Conservation (phyloP, 805 yeast species). For the Teunomyces kruisii region DNA sequence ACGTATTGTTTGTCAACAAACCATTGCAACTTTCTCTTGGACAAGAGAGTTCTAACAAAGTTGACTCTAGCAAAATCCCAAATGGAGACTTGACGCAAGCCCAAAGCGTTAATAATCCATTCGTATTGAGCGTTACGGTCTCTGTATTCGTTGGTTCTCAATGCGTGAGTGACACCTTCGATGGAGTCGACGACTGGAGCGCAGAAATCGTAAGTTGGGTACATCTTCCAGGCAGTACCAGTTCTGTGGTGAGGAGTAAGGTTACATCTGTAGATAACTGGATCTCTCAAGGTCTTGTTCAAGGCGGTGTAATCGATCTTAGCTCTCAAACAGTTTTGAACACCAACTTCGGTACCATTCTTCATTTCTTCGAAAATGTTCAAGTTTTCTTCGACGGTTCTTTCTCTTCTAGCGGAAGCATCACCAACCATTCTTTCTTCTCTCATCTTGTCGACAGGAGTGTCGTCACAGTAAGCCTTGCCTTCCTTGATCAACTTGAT, state of each 20-base stretch:
- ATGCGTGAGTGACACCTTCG: slow-evolving; percentile 97
- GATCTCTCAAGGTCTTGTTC: slow-evolving; percentile 96
- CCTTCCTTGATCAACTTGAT: slow-evolving; percentile 89
- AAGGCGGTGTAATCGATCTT: slow-evolving; percentile 88
- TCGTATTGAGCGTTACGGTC: slow-evolving; percentile 98
- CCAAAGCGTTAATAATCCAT: slow-evolving; percentile 84
- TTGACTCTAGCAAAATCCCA: slow-evolving; percentile 99
- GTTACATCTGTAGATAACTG: slow-evolving; percentile 96
- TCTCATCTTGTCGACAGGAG: slow-evolving; percentile 93
- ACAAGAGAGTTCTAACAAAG: slow-evolving; percentile 90
- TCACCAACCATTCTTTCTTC: slow-evolving; percentile 98
- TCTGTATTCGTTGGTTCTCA: slow-evolving; percentile 97
- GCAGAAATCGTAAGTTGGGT: slow-evolving; percentile 99
- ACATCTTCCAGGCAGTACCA: slow-evolving; percentile 88
- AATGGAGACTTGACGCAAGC: slow-evolving; percentile 87
- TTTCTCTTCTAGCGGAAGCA: slow-evolving; percentile 87
- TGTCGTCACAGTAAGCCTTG: slow-evolving; percentile 96
- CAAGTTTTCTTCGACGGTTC: slow-evolving; percentile 90
- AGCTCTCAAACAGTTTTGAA: slow-evolving; percentile 92
- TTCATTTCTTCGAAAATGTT: slow-evolving; percentile 89
- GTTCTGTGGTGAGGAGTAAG: slow-evolving; percentile 98
- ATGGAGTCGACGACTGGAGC: slow-evolving; percentile 93
- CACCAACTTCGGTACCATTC: slow-evolving; percentile 89
- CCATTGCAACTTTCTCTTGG: slow-evolving; percentile 99
- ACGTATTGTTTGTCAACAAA: slow-evolving; percentile 91